Base-by-base conservation (phyloP, 208 protist species). In the Acanthamoeba rhysodes region DNA sequence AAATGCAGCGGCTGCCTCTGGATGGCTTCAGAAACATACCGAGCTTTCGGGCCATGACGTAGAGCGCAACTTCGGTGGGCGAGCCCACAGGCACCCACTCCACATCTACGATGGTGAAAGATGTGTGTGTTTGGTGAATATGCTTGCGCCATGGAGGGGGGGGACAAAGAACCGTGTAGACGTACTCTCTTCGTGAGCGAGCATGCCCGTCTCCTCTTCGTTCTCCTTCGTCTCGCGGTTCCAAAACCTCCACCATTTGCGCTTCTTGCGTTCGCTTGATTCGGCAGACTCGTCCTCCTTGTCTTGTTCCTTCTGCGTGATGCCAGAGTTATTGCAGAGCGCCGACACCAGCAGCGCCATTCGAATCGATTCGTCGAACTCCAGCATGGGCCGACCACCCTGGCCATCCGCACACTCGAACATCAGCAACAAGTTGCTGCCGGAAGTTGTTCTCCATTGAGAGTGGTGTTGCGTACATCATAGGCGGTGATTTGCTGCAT, bases 241-340 rank as follows among this genome's bases (percentile, higher is more conserved):
- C 80, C 41, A 90, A 8, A 14, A 62, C 78, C 8, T 14, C 22
- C 68, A 27, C 78, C 5, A 10, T n/a, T 12, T 87, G 37, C 32
- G 14, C 48, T 87, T 87, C 78, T 87, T 87, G 37, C 37, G 45
- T 24, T 87, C 78, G 8, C 57, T 14, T 14, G 57, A 18, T n/a
- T 87, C 45, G 18, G 34, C 32, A 62, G 57, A 62, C 24, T 7
- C n/a, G 14, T 90, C 80, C 1, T 90, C 80, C 29, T 90, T 57
- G 8, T 64, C 80, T 2, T 16, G 45, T n/a, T 66, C 45, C 55
- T 90, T 90, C 32, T 90, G 80, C 20, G 45, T 55, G 4, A 90
- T 64, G 80, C 80, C 55, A 45, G 87, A 93, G 22, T 45, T 93
- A 34, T 93, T 93, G 87, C 87, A 93, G 29, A 93, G 57, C 7